Evolutionary conservation across 2,329 filamentous ascomycete species (phyloP).

Genomic region (Colletotrichum tabaci): DNA sequence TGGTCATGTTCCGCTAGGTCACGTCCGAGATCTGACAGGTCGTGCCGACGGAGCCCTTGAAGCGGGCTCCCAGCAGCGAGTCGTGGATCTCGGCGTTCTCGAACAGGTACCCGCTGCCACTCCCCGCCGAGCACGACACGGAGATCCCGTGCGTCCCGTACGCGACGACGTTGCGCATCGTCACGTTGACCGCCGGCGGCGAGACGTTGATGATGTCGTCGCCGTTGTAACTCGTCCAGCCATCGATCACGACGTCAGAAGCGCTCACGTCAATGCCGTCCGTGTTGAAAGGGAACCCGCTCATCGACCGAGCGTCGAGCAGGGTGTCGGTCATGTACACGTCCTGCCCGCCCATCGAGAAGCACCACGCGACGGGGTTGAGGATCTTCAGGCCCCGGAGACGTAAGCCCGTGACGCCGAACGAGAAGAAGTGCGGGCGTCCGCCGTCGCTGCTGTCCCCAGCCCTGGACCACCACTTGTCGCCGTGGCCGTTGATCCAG

Average conservation of each 20-base stretch:
- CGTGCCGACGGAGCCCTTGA: conserved; percentile 29
- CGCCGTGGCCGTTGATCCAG: conserved; percentile 26
- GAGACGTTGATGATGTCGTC: conserved; percentile 34
- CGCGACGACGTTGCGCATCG: conserved; percentile 30
- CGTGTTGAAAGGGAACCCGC: conserved; percentile 30
- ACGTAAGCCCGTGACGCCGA: conserved; percentile 14
- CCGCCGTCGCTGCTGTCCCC: conserved; percentile 22
- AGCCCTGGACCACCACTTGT: conserved; percentile 30
- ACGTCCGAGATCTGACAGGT: conserved; percentile 31
- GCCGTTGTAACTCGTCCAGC: conserved; percentile 28
- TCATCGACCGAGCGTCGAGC: conserved; percentile 20
- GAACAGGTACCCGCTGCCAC: conserved; percentile 21
- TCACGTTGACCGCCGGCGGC: conserved; percentile 25
- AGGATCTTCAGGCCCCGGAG: conserved; percentile 23
- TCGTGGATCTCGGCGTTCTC: conserved; percentile 28
- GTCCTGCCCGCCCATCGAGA: conserved; percentile 25
- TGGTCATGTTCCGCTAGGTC: conserved; percentile 31
- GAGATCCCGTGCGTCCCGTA: conserved; percentile 27
- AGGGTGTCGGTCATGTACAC: conserved; percentile 36
- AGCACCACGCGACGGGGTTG: conserved; percentile 31
- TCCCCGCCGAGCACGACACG: conserved; percentile 16
- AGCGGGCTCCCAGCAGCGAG: conserved; percentile 23
- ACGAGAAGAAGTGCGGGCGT: conserved; percentile 32
- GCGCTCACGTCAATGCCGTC: conserved; percentile 26
- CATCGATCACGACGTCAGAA: conserved; percentile 22